Evolutionary conservation across 306 rosid species (phyloP), one percentile per base, ranked within the genome.

Genomic region (Nissolia schottii): DNA sequence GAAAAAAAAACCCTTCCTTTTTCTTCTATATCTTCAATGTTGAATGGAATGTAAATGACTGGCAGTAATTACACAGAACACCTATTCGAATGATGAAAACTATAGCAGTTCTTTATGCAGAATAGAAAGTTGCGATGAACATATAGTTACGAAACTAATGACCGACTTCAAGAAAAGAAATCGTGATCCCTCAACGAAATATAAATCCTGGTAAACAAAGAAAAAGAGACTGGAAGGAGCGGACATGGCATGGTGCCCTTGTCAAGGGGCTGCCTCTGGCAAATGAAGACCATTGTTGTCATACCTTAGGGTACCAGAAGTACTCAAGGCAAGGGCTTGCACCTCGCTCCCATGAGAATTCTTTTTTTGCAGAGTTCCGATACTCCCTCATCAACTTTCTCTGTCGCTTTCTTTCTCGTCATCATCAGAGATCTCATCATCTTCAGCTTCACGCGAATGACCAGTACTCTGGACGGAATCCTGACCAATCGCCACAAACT

Each of bases 291-390:
- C 75, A 63, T 83, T 5, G 31, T 78, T 11, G 37, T 83, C 83
- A 16, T 83, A 83, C 10, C 22, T 63, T n/a, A 80, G 85, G 40
- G 73, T 37, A n/a, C 85, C 80, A 7, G 88, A 80, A 34, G 82
- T 74, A 28, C 65, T 62, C 58, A 87, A 53, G 5, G 92, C 58
- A 87, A 53, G 5, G 92, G 90, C 71, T 56, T 90, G 88, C 93
- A 90, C 67, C 79, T 90, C 45, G 28, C 53, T 79, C 96, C 96
- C 89, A 84, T 82, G 15, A 90, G 87, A 72, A 87, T 90, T 77
- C 91, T 90, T 81, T 81, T 90, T 81, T 81, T 87, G 74, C 96
- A 90, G 35, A 88, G 65, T 34, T 71, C 59, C 22, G 6, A 4
- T 45, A n/a, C 51, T 55, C 80, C 0, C 40, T 58, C 1, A 1